A percentile compares a stretch with the other conserved stretches of the same genome.
These are phyloP conservation scores for Ustulina deusta DNA, from an alignment of 2,329 filamentous ascomycete genomes.

Conservation along the genomic window DNA sequence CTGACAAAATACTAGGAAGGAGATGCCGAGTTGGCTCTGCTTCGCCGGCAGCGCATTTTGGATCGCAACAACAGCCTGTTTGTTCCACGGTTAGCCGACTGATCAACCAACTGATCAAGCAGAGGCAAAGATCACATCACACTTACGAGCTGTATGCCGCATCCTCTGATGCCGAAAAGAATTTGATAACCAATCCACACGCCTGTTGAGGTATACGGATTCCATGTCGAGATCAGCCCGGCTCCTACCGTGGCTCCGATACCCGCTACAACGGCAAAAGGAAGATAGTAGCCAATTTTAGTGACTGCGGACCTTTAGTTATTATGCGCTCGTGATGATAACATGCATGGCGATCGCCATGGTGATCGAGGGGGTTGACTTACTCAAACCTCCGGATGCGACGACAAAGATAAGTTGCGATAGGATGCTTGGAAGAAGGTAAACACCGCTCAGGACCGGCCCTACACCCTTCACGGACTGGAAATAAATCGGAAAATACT, in stretches of 20 bases:
- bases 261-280: constrained; percentile 45
- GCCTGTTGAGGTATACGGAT: constrained; percentile 42
- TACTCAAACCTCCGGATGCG: constrained; percentile 52
- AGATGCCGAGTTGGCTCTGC: constrained; percentile 46
- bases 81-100: constrained; percentile 14
- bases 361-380: constrained; percentile 1
- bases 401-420: constrained; percentile 69
- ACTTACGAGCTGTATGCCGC: constrained; percentile 46
- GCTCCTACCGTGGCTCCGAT: constrained; percentile 42
- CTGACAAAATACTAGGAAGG: constrained; percentile 49
- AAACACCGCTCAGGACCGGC: constrained; percentile 50
- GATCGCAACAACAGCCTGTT: constrained; percentile 45
- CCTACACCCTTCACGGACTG: constrained; percentile 50
- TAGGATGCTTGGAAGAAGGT: constrained; percentile 49
- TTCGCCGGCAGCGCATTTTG: constrained; percentile 46
- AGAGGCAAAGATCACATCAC: not conserved
- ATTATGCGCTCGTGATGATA: not conserved
- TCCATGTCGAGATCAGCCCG: constrained; percentile 49
- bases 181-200: constrained; percentile 50
- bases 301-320: constrained; percentile 40
- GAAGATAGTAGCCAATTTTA: constrained; percentile 48
- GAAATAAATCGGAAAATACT: constrained; percentile 51
- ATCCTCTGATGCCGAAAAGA: constrained; percentile 46
- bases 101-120: not conserved
- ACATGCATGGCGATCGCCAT: not conserved